phyloP scores from a whole-genome alignment of 2,329 filamentous ascomycete genomes.

The Claviceps sp. region DNA sequence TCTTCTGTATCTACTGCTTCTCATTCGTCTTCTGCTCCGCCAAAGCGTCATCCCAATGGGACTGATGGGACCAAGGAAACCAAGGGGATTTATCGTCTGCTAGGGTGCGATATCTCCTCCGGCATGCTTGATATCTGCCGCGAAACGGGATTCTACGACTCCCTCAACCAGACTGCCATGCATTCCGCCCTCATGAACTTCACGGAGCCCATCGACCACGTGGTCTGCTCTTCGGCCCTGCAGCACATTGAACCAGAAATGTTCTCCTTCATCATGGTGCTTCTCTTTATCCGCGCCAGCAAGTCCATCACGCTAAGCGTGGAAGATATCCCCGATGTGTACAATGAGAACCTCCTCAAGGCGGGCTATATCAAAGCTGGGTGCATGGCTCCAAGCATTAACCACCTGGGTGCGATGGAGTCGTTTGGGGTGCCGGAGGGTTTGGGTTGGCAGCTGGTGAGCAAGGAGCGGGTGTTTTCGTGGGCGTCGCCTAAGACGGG shows the following conservation, averaged over 20 bases:
- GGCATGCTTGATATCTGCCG: not conserved
- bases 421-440: not conserved
- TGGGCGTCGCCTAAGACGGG: not conserved
- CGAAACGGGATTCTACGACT: not conserved
- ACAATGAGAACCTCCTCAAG: not conserved
- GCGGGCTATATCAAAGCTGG: not conserved
- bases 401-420: not conserved
- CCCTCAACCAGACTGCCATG: not conserved
- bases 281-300: not conserved
- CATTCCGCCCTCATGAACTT: not conserved
- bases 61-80: no score
- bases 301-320: constrained; percentile 1
- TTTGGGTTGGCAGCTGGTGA: not conserved
- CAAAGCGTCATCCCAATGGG: no score
- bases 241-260: not conserved
- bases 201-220: not conserved
- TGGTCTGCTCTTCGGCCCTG: not conserved
- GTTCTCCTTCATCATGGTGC: not conserved
- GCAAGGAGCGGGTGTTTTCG: not conserved
- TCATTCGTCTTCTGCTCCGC: no score
- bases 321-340: not conserved
- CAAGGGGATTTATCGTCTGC: not conserved
- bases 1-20: not conserved
- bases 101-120: not conserved
- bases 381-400: not conserved